A percentile compares a stretch with the other conserved stretches of the same genome.
Conservation (phyloP, 2,329 filamentous ascomycete species). For the Colletotrichum musicola region DNA sequence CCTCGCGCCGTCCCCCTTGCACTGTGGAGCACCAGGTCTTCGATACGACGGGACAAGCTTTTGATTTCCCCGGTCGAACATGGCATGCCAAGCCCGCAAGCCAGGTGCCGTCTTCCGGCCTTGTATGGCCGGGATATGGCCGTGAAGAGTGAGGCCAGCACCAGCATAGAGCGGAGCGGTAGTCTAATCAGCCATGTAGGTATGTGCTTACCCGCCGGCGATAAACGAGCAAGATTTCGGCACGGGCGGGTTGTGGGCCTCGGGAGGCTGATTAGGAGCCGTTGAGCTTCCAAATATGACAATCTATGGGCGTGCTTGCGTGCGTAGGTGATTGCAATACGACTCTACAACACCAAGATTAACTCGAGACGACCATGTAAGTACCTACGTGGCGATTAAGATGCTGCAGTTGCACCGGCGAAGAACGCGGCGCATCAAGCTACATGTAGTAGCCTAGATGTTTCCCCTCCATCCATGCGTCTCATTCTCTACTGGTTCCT, state of each 20-base stretch:
- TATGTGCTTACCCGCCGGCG: neutral
- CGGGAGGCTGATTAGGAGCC: conserved; percentile 1
- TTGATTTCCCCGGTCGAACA: conserved; percentile 25
- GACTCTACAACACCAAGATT: neutral
- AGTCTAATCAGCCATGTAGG: neutral
- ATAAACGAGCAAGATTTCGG: conserved; percentile 18
- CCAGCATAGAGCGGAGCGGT: neutral
- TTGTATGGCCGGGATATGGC: conserved; percentile 15
- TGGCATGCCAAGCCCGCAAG: conserved; percentile 34
- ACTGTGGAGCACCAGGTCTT: conserved; percentile 13
- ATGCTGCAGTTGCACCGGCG: conserved; percentile 17
- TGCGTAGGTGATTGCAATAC: too few species aligned
- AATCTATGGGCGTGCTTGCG: too few species aligned
- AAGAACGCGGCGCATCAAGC: neutral
- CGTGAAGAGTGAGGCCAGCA: neutral
- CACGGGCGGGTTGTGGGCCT: conserved; percentile 30
- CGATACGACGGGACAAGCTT: conserved; percentile 37
- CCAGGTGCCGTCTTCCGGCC: conserved; percentile 29
- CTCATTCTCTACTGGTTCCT: neutral
- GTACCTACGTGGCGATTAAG: neutral
- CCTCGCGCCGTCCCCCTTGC: conserved; percentile 4
- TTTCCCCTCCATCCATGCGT: too few species aligned
- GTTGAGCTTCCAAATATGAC: conserved; percentile 8
- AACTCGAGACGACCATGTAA: neutral
- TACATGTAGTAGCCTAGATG: neutral